A percentile compares a stretch with the other conserved stretches of the same genome.
Evolutionary conservation across 352 stramenopile genomes (phyloP).

Genomic region (Phytophthora nicotianae): DNA sequence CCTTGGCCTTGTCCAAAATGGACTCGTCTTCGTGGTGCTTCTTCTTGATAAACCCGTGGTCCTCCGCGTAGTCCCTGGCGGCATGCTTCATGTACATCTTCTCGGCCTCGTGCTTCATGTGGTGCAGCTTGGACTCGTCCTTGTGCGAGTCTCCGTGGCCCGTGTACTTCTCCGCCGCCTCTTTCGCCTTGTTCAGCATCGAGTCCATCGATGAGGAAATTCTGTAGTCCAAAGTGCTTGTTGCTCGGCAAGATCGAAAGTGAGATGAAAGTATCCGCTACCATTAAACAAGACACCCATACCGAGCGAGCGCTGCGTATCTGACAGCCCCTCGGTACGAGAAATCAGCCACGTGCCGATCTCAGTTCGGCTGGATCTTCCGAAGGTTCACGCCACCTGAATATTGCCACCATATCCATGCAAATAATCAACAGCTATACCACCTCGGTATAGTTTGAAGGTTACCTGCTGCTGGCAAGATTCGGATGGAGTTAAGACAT

Average conservation of each 20-base stretch:
- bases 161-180: constrained; percentile 1
- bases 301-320: neutral
- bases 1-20: too few relatives aligned
- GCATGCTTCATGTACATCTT: constrained; percentile 24
- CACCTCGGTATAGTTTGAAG: neutral
- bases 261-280: constrained; percentile 11
- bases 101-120: constrained; percentile 22
- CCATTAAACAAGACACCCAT: neutral
- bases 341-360: constrained; percentile 33
- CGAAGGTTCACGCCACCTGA: constrained; percentile 10
- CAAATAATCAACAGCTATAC: neutral
- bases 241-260: constrained; percentile 18
- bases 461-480: too few relatives aligned
- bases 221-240: constrained; percentile 3
- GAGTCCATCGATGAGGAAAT: constrained; percentile 24
- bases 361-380: constrained; percentile 23
- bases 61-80: constrained; percentile 24
- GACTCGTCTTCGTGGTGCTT: constrained; percentile 27
- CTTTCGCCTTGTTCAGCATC: too few relatives aligned
- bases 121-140: constrained; percentile 11
- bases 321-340: neutral
- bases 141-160: neutral
- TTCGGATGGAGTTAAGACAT: constrained; percentile 3
- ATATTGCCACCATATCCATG: neutral
- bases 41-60: constrained; percentile 25